phyloP scores from a whole-genome alignment of 305 asterid species.

The Withania somnifera region DNA sequence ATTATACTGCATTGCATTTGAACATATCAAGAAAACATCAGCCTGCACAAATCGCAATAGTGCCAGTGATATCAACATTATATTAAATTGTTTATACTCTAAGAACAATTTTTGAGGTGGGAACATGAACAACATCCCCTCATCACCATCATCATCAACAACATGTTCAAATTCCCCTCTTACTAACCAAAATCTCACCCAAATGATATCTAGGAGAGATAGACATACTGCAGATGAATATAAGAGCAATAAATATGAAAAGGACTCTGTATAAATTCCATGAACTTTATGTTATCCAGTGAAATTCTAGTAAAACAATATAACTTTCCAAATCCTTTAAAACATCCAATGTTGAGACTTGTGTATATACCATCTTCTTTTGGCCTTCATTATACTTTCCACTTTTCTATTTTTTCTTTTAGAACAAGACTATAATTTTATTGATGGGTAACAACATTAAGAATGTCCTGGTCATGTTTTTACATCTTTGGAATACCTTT shows the following conservation, averaged over 20 bases:
- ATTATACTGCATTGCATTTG: slow-evolving; percentile 97
- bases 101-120: not conserved
- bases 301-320: not conserved
- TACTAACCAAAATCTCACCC: not conserved
- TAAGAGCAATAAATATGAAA: not conserved
- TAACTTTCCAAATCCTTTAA: not conserved
- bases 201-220: not conserved
- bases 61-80: not conserved
- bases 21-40: slow-evolving; percentile 77
- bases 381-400: not conserved
- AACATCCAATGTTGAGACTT: not conserved
- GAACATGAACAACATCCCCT: not conserved
- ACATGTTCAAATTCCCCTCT: not conserved
- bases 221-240: not conserved
- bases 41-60: slow-evolving; percentile 43
- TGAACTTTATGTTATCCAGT: not conserved
- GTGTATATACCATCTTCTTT: not conserved
- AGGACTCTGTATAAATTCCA: not conserved
- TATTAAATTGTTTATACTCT: not conserved
- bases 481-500: not conserved
- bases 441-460: not conserved
- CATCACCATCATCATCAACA: too few relatives aligned
- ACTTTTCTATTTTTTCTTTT: not conserved
- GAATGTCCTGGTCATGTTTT: not conserved
- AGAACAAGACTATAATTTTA: not conserved